Evolutionary conservation across 2,329 filamentous ascomycete species (phyloP), one percentile per base, ranked within the genome.

Genomic region (Capronia epimyces): DNA sequence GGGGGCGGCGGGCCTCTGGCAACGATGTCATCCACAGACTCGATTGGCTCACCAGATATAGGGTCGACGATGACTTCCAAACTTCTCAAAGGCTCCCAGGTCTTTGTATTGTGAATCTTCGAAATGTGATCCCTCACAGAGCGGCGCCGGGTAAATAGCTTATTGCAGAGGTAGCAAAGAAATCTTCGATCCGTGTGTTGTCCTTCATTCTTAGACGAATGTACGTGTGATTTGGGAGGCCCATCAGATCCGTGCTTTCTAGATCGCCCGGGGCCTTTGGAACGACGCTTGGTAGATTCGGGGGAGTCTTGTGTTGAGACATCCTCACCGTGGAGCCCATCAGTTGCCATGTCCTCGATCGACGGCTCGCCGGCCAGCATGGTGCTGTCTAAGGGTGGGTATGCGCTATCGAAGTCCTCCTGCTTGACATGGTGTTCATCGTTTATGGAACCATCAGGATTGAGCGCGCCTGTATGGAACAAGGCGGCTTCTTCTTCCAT

Each of bases 201-300:
- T 3, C 59, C 59, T 54, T 62, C 59, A 34, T 62, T 62, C 43
- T 62, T 62, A 24, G 59, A 62, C 4, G 59, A 62, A 41, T 62
- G 59, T 18, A 59, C 40, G 9, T 54, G 50, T 3, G 58, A 60
- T 21, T 57, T 54, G 21, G 44, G 50, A 8, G 40, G 46, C 15
- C 21, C 42, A 22, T 53, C 46, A 12, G 54, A 43, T 36, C 60
- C 57, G 20, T 29, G 34, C 41, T 58, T 60, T 43, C 50, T 43
- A 8, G 57, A 52, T 44, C 52, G 59, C 21, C 54, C 54, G 41
- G 55, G 47, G 31, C 55, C 46, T 46, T 57, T 61, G 37, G 50
- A 55, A 21, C 44, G 49, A 24, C 56, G 52, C 13, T 43, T 16
- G 9, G 34, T 15, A 24, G 40, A 13, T n/a, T 53, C 39, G 32